These are phyloP conservation scores for Syzygium syzygioides DNA, from an alignment of 441 rosid genomes.

Conservation along the genomic window DNA sequence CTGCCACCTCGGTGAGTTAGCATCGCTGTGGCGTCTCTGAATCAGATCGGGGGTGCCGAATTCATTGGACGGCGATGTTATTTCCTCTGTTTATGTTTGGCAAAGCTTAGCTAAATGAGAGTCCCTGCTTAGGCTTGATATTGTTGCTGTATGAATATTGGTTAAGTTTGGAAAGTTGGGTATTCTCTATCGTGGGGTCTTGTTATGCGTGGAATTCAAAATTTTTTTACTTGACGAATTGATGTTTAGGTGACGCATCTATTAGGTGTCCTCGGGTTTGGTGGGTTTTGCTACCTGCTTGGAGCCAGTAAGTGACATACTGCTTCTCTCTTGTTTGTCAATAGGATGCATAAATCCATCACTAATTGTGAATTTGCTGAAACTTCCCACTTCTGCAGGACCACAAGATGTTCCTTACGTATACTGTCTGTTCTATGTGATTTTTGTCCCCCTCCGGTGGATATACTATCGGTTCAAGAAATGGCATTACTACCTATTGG, in stretches of 20 bases:
- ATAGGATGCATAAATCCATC: background rate
- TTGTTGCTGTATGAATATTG: background rate
- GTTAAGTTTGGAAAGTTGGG: background rate
- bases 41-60: background rate
- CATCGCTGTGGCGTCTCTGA: background rate
- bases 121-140: background rate
- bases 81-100: background rate
- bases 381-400: slow-evolving; percentile 32
- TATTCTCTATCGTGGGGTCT: background rate
- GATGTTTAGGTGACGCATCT: slow-evolving; percentile 77
- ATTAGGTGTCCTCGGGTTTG: slow-evolving; percentile 87
- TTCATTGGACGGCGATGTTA: background rate
- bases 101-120: background rate
- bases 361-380: background rate
- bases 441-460: slow-evolving; percentile 95
- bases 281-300: slow-evolving; percentile 81
- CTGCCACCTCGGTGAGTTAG: background rate
- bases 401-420: slow-evolving; percentile 87
- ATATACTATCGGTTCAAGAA: slow-evolving; percentile 91
- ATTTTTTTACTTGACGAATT: background rate
- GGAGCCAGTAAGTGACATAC: slow-evolving; percentile 72
- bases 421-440: slow-evolving; percentile 72
- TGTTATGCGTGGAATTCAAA: background rate
- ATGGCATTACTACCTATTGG: slow-evolving; percentile 98
- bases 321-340: background rate